Evolutionary conservation across 352 stramenopile genomes (phyloP).

Genomic region (Phytophthora pisi): DNA sequence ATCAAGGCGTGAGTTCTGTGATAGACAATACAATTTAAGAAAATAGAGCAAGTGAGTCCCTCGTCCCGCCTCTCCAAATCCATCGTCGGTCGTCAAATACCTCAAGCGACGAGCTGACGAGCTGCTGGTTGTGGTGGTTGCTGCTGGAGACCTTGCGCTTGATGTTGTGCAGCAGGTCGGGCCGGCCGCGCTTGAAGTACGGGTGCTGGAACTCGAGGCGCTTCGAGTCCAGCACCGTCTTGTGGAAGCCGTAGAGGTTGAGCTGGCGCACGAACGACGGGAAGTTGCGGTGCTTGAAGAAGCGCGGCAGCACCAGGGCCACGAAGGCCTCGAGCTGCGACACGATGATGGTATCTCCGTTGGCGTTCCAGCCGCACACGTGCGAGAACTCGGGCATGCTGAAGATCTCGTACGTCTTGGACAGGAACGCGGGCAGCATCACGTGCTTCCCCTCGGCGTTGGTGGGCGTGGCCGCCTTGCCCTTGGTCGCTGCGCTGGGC

Average conservation of each 20-base stretch:
- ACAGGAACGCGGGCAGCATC: slow-evolving; percentile 91
- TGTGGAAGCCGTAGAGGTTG: slow-evolving; percentile 95
- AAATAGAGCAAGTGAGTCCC: slow-evolving; percentile 12
- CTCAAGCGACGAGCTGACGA: slow-evolving; percentile 65
- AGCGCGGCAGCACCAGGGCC: slow-evolving; percentile 83
- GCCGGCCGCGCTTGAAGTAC: slow-evolving; percentile 89
- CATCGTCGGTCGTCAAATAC: slow-evolving; percentile 20
- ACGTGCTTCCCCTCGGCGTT: slow-evolving; percentile 69
- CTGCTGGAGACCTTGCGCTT: slow-evolving; percentile 87
- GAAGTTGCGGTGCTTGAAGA: slow-evolving; percentile 95
- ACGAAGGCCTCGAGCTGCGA: slow-evolving; percentile 85
- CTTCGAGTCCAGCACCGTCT: slow-evolving; percentile 92
- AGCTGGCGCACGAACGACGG: slow-evolving; percentile 94
- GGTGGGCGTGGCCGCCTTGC: slow-evolving; percentile 17
- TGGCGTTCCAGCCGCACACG: slow-evolving; percentile 91
- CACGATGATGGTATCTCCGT: slow-evolving; percentile 93
- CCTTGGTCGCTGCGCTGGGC: slow-evolving; percentile 6
- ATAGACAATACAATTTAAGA: neutral
- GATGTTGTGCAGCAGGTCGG: slow-evolving; percentile 87
- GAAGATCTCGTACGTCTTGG: slow-evolving; percentile 95
- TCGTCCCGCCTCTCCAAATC: neutral
- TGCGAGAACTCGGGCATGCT: slow-evolving; percentile 81
- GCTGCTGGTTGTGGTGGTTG: slow-evolving; percentile 51
- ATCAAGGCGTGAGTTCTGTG: slow-evolving; percentile 71
- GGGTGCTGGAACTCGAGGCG: slow-evolving; percentile 93